Evolutionary conservation across 768 basidiomycete genomes (phyloP).

Genomic region (Zangia roseola): DNA sequence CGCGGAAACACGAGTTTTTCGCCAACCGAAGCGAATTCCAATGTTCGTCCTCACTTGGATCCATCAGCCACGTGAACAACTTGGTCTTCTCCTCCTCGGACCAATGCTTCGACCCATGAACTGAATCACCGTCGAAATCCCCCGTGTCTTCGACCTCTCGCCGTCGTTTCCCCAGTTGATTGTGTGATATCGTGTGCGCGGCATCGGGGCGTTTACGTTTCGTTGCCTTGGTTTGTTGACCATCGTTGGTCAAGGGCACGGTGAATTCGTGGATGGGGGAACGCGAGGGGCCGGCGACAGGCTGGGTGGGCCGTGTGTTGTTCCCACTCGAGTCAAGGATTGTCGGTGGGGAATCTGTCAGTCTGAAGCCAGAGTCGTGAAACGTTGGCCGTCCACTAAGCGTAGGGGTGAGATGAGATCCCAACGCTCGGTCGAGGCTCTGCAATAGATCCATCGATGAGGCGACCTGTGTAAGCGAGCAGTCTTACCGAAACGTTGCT

Average conservation of each 20-base stretch:
- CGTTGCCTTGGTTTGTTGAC: constrained; percentile 17
- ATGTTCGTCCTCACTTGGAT: constrained; percentile 64
- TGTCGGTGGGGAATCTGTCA: constrained; percentile 33
- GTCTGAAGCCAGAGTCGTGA: constrained; percentile 29
- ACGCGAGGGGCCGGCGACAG: constrained; percentile 28
- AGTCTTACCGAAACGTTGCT: constrained; percentile 56
- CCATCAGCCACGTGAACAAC: constrained; percentile 80
- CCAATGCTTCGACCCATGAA: constrained; percentile 79
- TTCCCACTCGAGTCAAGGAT: constrained; percentile 29
- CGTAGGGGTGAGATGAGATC: constrained; percentile 46
- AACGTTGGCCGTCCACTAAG: constrained; percentile 33
- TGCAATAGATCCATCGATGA: constrained; percentile 30
- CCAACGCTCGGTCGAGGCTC: constrained; percentile 63
- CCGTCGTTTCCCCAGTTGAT: constrained; percentile 30
- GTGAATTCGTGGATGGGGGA: constrained; percentile 35
- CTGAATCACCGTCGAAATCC: constrained; percentile 35
- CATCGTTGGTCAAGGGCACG: constrained; percentile 29
- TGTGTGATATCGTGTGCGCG: constrained; percentile 13
- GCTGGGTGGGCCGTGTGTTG: constrained; percentile 24
- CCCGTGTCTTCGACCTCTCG: constrained; percentile 28
- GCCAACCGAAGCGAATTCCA: constrained; percentile 77
- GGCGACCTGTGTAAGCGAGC: constrained; percentile 23
- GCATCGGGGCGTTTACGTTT: constrained; percentile 52
- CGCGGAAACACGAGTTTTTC: constrained; percentile 80
- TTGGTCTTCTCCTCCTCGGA: constrained; percentile 80